These are phyloP conservation scores for Diaporthe capsici DNA, from an alignment of 2,329 filamentous ascomycete genomes.

Conservation along the genomic window DNA sequence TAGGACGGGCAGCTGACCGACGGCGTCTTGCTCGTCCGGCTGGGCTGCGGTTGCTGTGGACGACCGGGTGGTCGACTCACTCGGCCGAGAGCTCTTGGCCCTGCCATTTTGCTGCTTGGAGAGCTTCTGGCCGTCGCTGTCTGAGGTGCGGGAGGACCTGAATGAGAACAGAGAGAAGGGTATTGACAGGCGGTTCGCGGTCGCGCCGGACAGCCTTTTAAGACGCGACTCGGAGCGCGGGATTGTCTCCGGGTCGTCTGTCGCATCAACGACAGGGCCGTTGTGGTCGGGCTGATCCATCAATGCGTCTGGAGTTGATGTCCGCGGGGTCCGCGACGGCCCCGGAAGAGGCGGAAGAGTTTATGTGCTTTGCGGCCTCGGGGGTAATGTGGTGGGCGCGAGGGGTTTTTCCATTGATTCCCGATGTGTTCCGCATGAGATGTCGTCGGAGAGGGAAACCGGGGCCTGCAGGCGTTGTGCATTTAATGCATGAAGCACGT, in stretches of 20 bases:
- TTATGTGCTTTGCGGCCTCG: neutral
- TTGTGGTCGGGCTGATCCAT: slow-evolving; percentile 16
- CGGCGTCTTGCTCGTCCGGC: slow-evolving; percentile 12
- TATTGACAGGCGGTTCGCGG: slow-evolving; percentile 23
- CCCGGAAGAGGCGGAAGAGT: slow-evolving; percentile 6
- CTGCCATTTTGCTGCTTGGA: slow-evolving; percentile 4
- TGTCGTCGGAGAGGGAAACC: slow-evolving; percentile 17
- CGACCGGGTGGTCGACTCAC: slow-evolving; percentile 23
- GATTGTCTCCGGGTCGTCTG: neutral
- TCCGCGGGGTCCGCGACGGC: slow-evolving; percentile 1
- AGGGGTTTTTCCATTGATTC: slow-evolving; percentile 25
- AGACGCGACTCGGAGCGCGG: slow-evolving; percentile 30
- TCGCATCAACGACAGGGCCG: neutral
- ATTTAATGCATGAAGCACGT: slow-evolving; percentile 24
- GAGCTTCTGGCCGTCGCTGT: slow-evolving; percentile 6
- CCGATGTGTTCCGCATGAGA: slow-evolving; percentile 9
- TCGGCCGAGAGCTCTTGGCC: slow-evolving; percentile 24
- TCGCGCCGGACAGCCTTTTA: slow-evolving; percentile 14
- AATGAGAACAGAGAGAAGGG: slow-evolving; percentile 24
- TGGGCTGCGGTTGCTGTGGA: neutral
- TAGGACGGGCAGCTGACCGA: neutral
- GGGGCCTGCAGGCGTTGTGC: neutral
- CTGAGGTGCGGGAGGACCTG: slow-evolving; percentile 2
- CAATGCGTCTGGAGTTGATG: neutral
- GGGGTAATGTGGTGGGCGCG: neutral